phyloP scores from a whole-genome alignment of 768 basidiomycete species.

The Pleurotus cornucopiae region DNA sequence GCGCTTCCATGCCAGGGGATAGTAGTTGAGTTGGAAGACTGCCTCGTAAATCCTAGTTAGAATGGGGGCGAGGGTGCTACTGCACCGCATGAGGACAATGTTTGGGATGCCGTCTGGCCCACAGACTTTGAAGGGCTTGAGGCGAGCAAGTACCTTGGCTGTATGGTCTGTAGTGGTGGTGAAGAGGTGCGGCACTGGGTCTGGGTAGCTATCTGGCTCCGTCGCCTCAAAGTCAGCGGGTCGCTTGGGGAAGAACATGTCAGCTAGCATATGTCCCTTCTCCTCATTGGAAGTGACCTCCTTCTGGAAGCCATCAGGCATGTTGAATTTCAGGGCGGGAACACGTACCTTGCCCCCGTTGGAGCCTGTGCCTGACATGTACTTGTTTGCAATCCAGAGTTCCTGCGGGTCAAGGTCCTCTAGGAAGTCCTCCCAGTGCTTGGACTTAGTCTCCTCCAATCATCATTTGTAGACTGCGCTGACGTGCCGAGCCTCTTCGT shows the following conservation, averaged over 20 bases:
- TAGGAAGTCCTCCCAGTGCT: slow-evolving; percentile 16
- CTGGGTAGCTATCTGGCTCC: background rate
- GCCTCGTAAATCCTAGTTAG: slow-evolving; percentile 15
- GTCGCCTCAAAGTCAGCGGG: slow-evolving; percentile 11
- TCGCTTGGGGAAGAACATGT: slow-evolving; percentile 18
- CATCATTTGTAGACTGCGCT: slow-evolving; percentile 9
- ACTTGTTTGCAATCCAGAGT: slow-evolving; percentile 16
- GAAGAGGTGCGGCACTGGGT: slow-evolving; percentile 13
- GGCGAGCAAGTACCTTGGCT: background rate
- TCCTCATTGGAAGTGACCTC: slow-evolving; percentile 9
- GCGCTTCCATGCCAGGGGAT: slow-evolving; percentile 14
- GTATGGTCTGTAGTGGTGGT: slow-evolving; percentile 7
- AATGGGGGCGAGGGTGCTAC: slow-evolving; percentile 8
- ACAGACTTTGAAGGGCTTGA: slow-evolving; percentile 17
- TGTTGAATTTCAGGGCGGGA: slow-evolving; percentile 9
- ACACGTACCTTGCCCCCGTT: slow-evolving; percentile 12
- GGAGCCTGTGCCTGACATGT: background rate
- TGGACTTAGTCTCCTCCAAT: slow-evolving; percentile 11
- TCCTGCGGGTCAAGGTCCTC: slow-evolving; percentile 5
- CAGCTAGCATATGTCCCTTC: slow-evolving; percentile 4
- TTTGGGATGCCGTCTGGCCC: slow-evolving; percentile 24
- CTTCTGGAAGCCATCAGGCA: background rate
- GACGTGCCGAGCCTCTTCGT: slow-evolving; percentile 11
- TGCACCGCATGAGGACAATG: slow-evolving; percentile 14
- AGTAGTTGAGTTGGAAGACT: slow-evolving; percentile 9